Evolutionary conservation across 306 rosid species (phyloP).

Genomic region (Malus asiatica): DNA sequence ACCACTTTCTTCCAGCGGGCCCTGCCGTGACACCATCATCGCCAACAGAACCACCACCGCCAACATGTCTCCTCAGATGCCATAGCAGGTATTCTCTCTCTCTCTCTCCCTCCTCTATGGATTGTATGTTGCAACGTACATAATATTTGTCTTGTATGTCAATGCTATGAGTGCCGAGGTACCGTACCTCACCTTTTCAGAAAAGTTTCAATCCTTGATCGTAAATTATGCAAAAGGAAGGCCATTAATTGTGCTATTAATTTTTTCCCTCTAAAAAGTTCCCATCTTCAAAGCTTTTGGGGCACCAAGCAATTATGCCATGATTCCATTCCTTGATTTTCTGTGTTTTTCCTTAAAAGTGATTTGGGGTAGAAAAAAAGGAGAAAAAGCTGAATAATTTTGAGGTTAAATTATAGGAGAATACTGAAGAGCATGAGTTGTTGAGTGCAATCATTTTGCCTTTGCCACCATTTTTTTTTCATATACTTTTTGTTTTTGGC

Average conservation of each 20-base stretch:
- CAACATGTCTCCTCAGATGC: constrained; percentile 40
- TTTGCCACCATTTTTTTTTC: constrained; percentile 32
- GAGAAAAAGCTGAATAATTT: constrained; percentile 34
- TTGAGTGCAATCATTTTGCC: constrained; percentile 54
- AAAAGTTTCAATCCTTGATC: constrained; percentile 23
- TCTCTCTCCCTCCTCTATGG: neutral
- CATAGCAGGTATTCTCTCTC: constrained; percentile 36
- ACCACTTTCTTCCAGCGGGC: constrained; percentile 34
- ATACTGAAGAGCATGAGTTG: constrained; percentile 42
- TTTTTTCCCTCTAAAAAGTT: constrained; percentile 8
- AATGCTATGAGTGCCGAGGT: constrained; percentile 25
- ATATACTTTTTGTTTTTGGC: constrained; percentile 1
- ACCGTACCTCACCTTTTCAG: constrained; percentile 26
- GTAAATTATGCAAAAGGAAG: constrained; percentile 20
- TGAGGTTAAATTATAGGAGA: constrained; percentile 43
- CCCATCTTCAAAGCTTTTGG: constrained; percentile 16
- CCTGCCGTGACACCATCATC: constrained; percentile 28
- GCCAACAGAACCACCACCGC: constrained; percentile 18
- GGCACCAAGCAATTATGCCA: constrained; percentile 14
- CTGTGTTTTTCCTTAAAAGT: constrained; percentile 8
- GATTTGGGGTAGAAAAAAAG: constrained; percentile 21
- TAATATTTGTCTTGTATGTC: constrained; percentile 43
- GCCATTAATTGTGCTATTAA: constrained; percentile 35
- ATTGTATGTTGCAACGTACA: constrained; percentile 5
- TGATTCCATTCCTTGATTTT: constrained; percentile 5